Conservation (phyloP, 345 rosid species). For the Salix koriyanagi region DNA sequence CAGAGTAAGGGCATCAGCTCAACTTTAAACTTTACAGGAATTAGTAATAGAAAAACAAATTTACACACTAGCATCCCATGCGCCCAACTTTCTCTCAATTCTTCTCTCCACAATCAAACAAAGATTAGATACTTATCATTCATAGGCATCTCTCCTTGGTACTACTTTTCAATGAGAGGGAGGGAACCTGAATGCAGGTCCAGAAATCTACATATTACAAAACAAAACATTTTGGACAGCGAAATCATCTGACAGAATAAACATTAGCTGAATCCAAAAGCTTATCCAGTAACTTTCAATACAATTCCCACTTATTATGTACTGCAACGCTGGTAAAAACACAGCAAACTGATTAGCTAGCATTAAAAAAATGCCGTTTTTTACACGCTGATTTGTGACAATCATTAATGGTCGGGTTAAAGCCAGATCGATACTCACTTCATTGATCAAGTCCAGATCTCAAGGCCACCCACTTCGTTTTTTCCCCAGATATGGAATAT, state of each 20-base stretch:
- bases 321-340: background rate
- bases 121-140: background rate
- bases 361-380: background rate
- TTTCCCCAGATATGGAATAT: background rate
- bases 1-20: background rate
- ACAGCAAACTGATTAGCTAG: background rate
- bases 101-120: background rate
- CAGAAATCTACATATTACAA: background rate
- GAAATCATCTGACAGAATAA: background rate
- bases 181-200: background rate
- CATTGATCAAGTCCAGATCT: constrained; percentile 5
- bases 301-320: background rate
- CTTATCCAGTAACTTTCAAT: background rate
- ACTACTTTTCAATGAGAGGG: background rate
- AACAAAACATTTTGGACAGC: background rate
- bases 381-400: background rate
- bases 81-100: background rate
- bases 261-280: background rate
- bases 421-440: background rate
- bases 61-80: background rate
- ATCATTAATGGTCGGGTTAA: background rate
- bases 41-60: background rate
- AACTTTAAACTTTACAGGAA: background rate
- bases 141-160: background rate
- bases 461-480: background rate